These are phyloP conservation scores for Pseudogymnoascus sp. DNA, from an alignment of 2,329 filamentous ascomycete species.

Conservation along the genomic window DNA sequence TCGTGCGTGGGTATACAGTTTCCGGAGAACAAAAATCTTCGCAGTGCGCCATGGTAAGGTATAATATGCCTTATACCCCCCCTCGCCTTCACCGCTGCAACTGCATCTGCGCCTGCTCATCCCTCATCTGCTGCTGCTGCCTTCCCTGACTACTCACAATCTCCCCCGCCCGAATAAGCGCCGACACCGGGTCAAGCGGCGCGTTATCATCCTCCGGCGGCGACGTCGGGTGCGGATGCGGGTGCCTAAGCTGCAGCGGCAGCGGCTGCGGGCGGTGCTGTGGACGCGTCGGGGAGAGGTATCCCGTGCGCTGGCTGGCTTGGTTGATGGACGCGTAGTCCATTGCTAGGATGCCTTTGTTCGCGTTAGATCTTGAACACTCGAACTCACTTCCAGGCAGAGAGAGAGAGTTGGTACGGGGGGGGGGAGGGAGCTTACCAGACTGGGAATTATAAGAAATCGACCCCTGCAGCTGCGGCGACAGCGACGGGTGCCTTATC, in stretches of 20 bases:
- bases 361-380: too few species aligned
- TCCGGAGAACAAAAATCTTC: too few species aligned
- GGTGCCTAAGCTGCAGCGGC: slow-evolving; percentile 16
- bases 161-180: slow-evolving; percentile 49
- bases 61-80: too few species aligned
- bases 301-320: slow-evolving; percentile 19
- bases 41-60: too few species aligned
- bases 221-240: slow-evolving; percentile 17
- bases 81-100: neutral
- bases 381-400: too few species aligned
- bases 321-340: slow-evolving; percentile 17
- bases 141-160: slow-evolving; percentile 33
- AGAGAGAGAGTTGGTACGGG: neutral
- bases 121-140: neutral
- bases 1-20: too few species aligned
- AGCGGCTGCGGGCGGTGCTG: slow-evolving; percentile 7
- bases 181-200: slow-evolving; percentile 48
- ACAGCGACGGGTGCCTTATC: slow-evolving; percentile 22
- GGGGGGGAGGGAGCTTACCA: neutral
- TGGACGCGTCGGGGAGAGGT: slow-evolving; percentile 17
- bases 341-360: neutral
- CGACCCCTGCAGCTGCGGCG: slow-evolving; percentile 18
- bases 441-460: neutral
- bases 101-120: neutral
- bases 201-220: slow-evolving; percentile 25